Percentiles rank a stretch among this genome's conserved stretches.
These are phyloP conservation scores for Cystofilobasidium macerans DNA, from an alignment of 768 basidiomycete species.

Conservation along the genomic window DNA sequence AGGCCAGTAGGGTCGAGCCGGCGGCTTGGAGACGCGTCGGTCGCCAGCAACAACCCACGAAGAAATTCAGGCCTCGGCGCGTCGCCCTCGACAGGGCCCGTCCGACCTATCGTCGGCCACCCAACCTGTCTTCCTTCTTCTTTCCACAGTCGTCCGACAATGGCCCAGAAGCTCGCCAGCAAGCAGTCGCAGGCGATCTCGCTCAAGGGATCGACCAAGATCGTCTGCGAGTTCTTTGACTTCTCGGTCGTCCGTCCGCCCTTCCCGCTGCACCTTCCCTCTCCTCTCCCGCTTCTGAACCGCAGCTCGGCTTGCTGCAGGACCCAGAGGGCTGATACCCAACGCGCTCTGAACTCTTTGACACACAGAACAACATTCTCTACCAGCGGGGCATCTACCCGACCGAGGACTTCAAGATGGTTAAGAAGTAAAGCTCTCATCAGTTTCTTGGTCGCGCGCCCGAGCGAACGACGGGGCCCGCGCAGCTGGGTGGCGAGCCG, in stretches of 20 bases:
- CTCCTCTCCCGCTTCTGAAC: background rate
- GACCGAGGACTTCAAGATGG: constrained; percentile 96
- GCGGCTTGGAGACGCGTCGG: too few relatives aligned
- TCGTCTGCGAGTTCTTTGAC: constrained; percentile 98
- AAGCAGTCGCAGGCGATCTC: constrained; percentile 52
- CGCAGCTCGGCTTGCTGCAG: constrained; percentile 14
- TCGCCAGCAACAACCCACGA: too few relatives aligned
- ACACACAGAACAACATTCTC: constrained; percentile 56
- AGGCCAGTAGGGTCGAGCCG: too few relatives aligned
- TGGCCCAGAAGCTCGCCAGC: constrained; percentile 37
- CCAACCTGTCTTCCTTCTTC: background rate
- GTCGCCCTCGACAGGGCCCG: too few relatives aligned
- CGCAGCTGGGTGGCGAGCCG: too few relatives aligned
- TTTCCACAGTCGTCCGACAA: constrained; percentile 10
- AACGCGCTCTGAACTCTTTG: too few relatives aligned
- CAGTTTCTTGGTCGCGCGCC: too few relatives aligned
- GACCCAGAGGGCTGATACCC: background rate
- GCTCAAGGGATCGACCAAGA: constrained; percentile 82
- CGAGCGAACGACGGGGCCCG: too few relatives aligned
- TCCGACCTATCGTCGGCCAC: constrained; percentile 3
- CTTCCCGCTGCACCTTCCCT: constrained; percentile 34
- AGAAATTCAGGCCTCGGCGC: too few relatives aligned
- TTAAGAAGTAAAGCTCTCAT: constrained; percentile 56
- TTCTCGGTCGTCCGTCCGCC: constrained; percentile 89
- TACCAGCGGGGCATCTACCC: constrained; percentile 97